phyloP scores from a whole-genome alignment of 2,329 filamentous ascomycete genomes.

The Parafenestella ontariensis region DNA sequence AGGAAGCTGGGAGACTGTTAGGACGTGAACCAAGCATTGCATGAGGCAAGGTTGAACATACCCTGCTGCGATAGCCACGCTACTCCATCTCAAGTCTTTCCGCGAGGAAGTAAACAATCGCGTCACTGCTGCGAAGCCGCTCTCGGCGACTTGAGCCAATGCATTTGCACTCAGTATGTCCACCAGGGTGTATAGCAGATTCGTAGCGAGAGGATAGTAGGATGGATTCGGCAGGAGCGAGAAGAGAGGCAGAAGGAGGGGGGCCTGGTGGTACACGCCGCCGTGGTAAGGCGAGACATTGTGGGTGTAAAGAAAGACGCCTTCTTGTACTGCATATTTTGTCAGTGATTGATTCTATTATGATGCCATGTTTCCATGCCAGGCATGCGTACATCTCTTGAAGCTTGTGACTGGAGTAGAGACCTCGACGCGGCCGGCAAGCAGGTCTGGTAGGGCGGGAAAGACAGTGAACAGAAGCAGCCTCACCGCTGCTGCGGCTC shows the following conservation, averaged over 20 bases:
- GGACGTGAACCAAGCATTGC: not conserved
- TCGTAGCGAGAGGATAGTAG: slow-evolving; percentile 73
- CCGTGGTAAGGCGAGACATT: slow-evolving; percentile 98
- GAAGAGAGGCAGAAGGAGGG: slow-evolving; percentile 89
- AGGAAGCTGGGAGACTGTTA: slow-evolving; percentile 70
- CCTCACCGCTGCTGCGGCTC: slow-evolving; percentile 77
- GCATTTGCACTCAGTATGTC: slow-evolving; percentile 85
- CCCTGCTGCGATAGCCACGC: slow-evolving; percentile 78
- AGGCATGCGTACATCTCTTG: slow-evolving; percentile 75
- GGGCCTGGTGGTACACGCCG: slow-evolving; percentile 79
- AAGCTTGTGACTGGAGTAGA: slow-evolving; percentile 98
- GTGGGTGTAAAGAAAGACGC: slow-evolving; percentile 92
- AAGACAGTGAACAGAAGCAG: slow-evolving; percentile 81
- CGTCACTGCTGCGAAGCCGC: slow-evolving; percentile 77
- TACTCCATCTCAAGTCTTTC: slow-evolving; percentile 75
- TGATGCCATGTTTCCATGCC: too few species aligned
- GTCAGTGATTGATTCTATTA: slow-evolving; percentile 12
- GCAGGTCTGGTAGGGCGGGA: slow-evolving; percentile 80
- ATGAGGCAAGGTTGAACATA: slow-evolving; percentile 49
- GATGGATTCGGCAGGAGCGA: slow-evolving; percentile 78
- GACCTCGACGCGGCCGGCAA: slow-evolving; percentile 92
- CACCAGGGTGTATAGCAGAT: slow-evolving; percentile 79
- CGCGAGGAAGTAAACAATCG: slow-evolving; percentile 80
- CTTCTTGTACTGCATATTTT: slow-evolving; percentile 78
- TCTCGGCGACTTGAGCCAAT: slow-evolving; percentile 79